These are phyloP conservation scores for Stephania yunnanensis DNA, from an alignment of 164 flowering plant genomes.

Conservation along the genomic window DNA sequence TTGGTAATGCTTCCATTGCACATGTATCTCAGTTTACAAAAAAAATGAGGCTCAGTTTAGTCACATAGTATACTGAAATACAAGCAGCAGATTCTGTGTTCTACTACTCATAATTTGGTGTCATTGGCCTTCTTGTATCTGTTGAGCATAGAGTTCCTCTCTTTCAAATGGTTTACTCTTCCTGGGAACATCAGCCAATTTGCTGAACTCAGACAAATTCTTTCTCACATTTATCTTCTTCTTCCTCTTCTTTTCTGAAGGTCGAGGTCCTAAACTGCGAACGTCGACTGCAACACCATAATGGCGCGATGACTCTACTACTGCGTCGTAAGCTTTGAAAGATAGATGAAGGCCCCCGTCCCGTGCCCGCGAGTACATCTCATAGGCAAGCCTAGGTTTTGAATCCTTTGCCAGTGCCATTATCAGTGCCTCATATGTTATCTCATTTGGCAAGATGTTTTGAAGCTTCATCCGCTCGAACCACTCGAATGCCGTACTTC, in stretches of 20 bases:
- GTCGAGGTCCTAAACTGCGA: constrained; percentile 63
- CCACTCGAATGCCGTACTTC: constrained; percentile 83
- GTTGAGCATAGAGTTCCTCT: constrained; percentile 27
- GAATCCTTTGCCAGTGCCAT: constrained; percentile 75
- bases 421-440: constrained; percentile 78
- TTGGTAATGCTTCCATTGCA: neutral
- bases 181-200: constrained; percentile 49
- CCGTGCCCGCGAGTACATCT: constrained; percentile 61
- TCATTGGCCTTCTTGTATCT: constrained; percentile 10
- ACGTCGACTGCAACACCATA: constrained; percentile 55
- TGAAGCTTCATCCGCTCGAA: constrained; percentile 67
- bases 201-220: constrained; percentile 38
- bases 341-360: constrained; percentile 58
- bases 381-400: constrained; percentile 82
- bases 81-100: neutral
- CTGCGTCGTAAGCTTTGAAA: constrained; percentile 66
- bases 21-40: neutral
- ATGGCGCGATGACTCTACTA: constrained; percentile 36
- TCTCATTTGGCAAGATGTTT: constrained; percentile 61
- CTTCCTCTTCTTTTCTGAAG: constrained; percentile 51
- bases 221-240: constrained; percentile 34
- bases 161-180: constrained; percentile 47
- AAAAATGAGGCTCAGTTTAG: neutral
- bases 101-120: neutral
- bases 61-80: neutral